These are phyloP conservation scores for Cochlearia excelsa DNA, from an alignment of 345 rosid species.

Conservation along the genomic window DNA sequence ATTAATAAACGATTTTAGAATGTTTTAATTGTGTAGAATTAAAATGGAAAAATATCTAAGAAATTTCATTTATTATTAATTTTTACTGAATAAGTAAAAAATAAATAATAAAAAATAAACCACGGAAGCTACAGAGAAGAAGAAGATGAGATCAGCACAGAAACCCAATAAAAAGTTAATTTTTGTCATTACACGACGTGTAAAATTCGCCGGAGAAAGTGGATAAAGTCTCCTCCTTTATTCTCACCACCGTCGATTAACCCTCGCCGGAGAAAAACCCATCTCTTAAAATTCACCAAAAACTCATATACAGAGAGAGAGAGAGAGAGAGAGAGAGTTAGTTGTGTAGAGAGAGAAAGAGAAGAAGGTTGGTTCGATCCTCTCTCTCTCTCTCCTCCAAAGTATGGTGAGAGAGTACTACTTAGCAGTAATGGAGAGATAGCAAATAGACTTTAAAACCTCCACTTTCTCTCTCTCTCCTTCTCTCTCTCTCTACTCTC, in stretches of 20 bases:
- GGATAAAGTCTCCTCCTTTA: slow-evolving; percentile 29
- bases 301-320: neutral
- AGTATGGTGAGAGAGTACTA: slow-evolving; percentile 41
- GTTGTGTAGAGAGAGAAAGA: slow-evolving; percentile 30
- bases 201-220: slow-evolving; percentile 33
- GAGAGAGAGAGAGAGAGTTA: slow-evolving; percentile 25
- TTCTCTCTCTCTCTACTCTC: slow-evolving; percentile 22
- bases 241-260: slow-evolving; percentile 18
- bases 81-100: too few relatives aligned
- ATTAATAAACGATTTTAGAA: neutral
- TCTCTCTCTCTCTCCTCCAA: slow-evolving; percentile 13
- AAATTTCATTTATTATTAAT: too few relatives aligned
- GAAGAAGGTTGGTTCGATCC: slow-evolving; percentile 35
- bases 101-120: neutral
- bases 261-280: slow-evolving; percentile 24
- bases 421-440: slow-evolving; percentile 39
- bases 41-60: too few relatives aligned
- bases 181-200: slow-evolving; percentile 35
- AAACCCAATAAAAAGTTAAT: slow-evolving; percentile 26
- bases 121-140: neutral
- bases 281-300: neutral
- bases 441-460: slow-evolving; percentile 30
- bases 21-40: too few relatives aligned
- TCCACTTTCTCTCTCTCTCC: neutral
- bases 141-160: slow-evolving; percentile 34